These are phyloP conservation scores for Botrytis squamosa DNA, from an alignment of 2,329 filamentous ascomycete genomes.

Conservation along the genomic window DNA sequence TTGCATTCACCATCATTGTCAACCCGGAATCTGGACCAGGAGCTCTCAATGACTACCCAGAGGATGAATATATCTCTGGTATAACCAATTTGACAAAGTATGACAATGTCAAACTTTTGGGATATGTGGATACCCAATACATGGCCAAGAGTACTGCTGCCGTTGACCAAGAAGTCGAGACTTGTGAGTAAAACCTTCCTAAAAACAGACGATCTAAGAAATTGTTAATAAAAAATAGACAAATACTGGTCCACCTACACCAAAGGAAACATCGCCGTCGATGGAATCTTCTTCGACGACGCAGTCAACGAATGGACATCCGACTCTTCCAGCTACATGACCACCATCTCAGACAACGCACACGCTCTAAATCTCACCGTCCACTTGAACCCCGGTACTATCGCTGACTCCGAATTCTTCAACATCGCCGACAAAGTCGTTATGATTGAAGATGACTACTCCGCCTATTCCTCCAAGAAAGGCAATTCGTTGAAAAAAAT, in stretches of 20 bases:
- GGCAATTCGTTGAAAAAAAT: not conserved
- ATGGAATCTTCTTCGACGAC: constrained; percentile 19
- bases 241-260: constrained; percentile 22
- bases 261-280: not conserved
- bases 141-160: not conserved
- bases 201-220: not conserved
- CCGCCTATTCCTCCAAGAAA: not conserved
- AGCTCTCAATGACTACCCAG: not conserved
- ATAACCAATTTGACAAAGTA: constrained; percentile 2
- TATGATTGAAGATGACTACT: constrained; percentile 9
- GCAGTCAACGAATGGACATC: not conserved
- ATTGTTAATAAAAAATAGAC: not conserved
- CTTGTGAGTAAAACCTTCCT: not conserved
- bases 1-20: constrained; percentile 20
- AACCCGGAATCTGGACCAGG: constrained; percentile 13
- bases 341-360: not conserved
- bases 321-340: not conserved
- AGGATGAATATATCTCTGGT: not conserved
- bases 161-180: constrained; percentile 7
- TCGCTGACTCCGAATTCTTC: not conserved
- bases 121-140: constrained; percentile 17
- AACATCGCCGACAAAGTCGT: constrained; percentile 13
- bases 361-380: constrained; percentile 6
- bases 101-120: constrained; percentile 16
- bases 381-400: constrained; percentile 14